Evolutionary conservation across 495 filamentous ascomycete species (phyloP).

Genomic region (Cenococcum geophilum): DNA sequence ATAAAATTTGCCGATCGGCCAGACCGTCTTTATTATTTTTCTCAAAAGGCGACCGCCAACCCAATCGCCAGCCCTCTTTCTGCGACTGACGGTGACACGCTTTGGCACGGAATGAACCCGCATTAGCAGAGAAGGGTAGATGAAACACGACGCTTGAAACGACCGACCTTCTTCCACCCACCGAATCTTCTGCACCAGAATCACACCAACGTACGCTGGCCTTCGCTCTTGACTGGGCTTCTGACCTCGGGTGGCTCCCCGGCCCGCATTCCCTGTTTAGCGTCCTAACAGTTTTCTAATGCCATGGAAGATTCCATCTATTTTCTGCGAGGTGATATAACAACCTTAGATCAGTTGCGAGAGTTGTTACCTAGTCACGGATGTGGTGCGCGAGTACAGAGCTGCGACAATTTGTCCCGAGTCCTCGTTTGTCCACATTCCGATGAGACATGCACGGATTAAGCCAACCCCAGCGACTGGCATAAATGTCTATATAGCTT

Average conservation of each 20-base stretch:
- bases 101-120: no score
- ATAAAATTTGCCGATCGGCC: background rate
- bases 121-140: no score
- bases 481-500: no score
- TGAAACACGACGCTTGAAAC: no score
- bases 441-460: background rate
- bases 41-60: background rate
- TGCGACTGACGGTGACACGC: no score
- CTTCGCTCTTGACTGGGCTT: no score
- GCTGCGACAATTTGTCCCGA: background rate
- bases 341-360: no score
- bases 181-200: no score
- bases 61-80: background rate
- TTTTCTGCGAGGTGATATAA: background rate
- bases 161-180: no score
- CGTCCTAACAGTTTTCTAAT: background rate
- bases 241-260: background rate
- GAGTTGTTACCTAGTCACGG: background rate
- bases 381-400: background rate
- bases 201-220: no score
- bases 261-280: conserved; percentile 1
- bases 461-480: background rate
- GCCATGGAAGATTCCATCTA: background rate
- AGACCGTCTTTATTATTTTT: background rate
- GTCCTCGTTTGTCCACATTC: background rate